Percentiles rank a stretch among this genome's conserved stretches.
Evolutionary conservation across 805 yeast species (phyloP).

Genomic region (Tetrapisispora iriomotensis): DNA sequence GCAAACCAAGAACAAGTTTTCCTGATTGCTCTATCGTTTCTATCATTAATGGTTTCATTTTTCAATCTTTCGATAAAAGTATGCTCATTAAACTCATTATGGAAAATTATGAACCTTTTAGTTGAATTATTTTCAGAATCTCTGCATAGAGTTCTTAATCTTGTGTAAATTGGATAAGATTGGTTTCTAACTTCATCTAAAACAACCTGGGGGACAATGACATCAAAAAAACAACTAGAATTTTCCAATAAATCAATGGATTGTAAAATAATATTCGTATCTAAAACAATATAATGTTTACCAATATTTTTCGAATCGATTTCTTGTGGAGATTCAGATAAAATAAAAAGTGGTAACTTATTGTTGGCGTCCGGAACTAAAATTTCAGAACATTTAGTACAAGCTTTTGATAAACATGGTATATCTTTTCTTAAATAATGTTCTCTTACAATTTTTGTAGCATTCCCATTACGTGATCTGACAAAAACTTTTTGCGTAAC

Average conservation of each 20-base stretch:
- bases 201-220: slow-evolving; percentile 89
- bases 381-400: slow-evolving; percentile 49
- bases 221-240: slow-evolving; percentile 69
- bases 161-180: slow-evolving; percentile 78
- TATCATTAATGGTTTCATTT: slow-evolving; percentile 73
- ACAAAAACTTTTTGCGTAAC: slow-evolving; percentile 88
- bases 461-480: slow-evolving; percentile 80
- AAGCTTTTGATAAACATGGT: slow-evolving; percentile 73
- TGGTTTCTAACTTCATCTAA: slow-evolving; percentile 85
- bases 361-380: slow-evolving; percentile 56
- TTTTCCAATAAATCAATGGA: slow-evolving; percentile 87
- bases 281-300: slow-evolving; percentile 75
- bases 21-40: slow-evolving; percentile 87
- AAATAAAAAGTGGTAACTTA: slow-evolving; percentile 51
- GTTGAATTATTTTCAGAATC: slow-evolving; percentile 40
- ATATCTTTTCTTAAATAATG: slow-evolving; percentile 89
- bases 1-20: slow-evolving; percentile 62
- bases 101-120: slow-evolving; percentile 83
- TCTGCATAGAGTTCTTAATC: slow-evolving; percentile 69
- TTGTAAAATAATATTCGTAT: slow-evolving; percentile 78
- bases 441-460: slow-evolving; percentile 80
- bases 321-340: slow-evolving; percentile 50
- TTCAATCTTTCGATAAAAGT: slow-evolving; percentile 54
- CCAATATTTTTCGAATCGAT: slow-evolving; percentile 35
- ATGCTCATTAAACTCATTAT: slow-evolving; percentile 75